phyloP scores from a whole-genome alignment of 176 grass and related monocot genomes.

The Bromus sterilis region DNA sequence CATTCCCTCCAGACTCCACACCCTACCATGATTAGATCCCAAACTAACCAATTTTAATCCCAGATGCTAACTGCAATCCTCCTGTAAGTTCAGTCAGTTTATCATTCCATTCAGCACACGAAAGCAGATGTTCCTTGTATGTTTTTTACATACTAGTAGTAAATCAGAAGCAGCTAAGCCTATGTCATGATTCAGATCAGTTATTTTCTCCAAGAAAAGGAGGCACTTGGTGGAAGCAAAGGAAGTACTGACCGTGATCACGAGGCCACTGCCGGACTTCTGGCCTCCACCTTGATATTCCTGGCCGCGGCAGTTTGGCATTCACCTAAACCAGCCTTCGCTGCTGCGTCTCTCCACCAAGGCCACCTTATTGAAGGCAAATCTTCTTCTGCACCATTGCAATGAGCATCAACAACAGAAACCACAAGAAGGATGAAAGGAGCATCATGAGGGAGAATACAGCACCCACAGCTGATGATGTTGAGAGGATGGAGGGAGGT shows the following conservation, averaged over 20 bases:
- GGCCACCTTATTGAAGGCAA: constrained; percentile 49
- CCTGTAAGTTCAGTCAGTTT: neutral
- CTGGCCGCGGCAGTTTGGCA: constrained; percentile 65
- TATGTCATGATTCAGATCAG: neutral
- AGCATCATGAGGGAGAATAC: neutral
- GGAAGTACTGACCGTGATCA: constrained; percentile 57
- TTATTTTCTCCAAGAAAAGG: neutral
- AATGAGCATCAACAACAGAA: neutral
- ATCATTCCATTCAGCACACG: neutral
- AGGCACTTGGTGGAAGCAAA: neutral
- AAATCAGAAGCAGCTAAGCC: neutral
- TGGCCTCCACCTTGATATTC: constrained; percentile 91
- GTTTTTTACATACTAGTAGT: neutral
- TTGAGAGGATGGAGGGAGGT: constrained; percentile 15
- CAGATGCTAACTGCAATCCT: neutral
- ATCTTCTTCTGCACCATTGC: constrained; percentile 53
- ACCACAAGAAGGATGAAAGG: neutral
- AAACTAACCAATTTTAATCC: neutral
- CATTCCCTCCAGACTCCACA: constrained; percentile 80
- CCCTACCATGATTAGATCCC: constrained; percentile 29
- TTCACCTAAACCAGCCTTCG: constrained; percentile 52
- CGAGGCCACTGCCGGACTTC: constrained; percentile 75
- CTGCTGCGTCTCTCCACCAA: constrained; percentile 35
- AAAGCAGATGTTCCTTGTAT: neutral
- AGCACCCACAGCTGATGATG: constrained; percentile 34